These are phyloP conservation scores for Mycotypha africana DNA, from an alignment of 371 early-diverging fungal genomes.

Conservation along the genomic window DNA sequence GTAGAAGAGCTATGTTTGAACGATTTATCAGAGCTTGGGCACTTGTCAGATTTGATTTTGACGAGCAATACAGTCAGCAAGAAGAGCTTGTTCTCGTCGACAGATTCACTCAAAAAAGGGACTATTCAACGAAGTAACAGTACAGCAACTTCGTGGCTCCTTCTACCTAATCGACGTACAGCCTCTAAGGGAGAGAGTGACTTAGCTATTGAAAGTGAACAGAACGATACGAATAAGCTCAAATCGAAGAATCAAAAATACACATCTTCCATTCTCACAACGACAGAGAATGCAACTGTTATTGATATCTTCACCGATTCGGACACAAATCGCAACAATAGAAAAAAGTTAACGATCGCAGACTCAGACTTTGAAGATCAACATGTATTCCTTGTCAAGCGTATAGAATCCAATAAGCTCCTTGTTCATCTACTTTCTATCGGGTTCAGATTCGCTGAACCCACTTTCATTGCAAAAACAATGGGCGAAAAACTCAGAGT, in stretches of 20 bases:
- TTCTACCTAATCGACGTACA: neutral
- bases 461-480: slow-evolving; percentile 30
- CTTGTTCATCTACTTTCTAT: slow-evolving; percentile 19
- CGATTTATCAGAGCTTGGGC: slow-evolving; percentile 21
- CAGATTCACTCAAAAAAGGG: neutral
- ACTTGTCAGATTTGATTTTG: slow-evolving; percentile 27
- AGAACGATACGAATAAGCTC: too few relatives aligned
- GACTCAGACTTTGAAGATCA: slow-evolving; percentile 21
- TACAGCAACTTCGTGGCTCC: slow-evolving; percentile 6
- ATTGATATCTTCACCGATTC: slow-evolving; percentile 14
- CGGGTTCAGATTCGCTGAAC: slow-evolving; percentile 40
- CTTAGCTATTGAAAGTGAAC: too few relatives aligned
- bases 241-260: too few relatives aligned
- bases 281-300: slow-evolving; percentile 6
- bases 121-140: slow-evolving; percentile 1
- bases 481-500: slow-evolving; percentile 32
- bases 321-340: neutral
- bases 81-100: slow-evolving; percentile 12
- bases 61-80: slow-evolving; percentile 19
- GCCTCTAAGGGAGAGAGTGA: neutral
- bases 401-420: slow-evolving; percentile 16
- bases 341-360: neutral
- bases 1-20: slow-evolving; percentile 17
- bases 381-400: slow-evolving; percentile 33
- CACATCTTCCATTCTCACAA: too few relatives aligned